Base-by-base conservation (phyloP, 2,329 filamentous ascomycete genomes). In the Coniochaeta sp. region DNA sequence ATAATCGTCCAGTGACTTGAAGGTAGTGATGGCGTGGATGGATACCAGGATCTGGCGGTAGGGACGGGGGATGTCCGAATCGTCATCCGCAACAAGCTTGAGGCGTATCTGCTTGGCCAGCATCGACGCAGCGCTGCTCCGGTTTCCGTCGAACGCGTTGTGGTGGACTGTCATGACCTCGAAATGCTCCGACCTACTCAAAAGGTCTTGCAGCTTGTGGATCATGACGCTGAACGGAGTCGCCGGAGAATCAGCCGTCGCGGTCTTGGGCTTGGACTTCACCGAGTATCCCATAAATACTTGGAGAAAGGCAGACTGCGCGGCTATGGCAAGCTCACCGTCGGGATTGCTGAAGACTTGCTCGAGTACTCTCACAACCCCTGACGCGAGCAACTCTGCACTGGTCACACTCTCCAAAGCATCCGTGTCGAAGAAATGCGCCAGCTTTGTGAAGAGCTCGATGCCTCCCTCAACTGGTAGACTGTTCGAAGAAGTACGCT, bases 1-100 rank as follows among this genome's bases (percentile, higher is more conserved):
- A 72, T 98, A 99, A 71, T 99, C 95, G 70, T 98, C 95, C 26
- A 99, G 78, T 0, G 93, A 90, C 73, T 97, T 98, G 79, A 99
- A 98, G 0, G 93, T 98, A 2, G 95, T 93, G 69, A 99, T 98
- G 17, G 95, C 95, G 72, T 99, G 95, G 60, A 99, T 99, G 0
- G 92, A 96, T 1, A 99, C 95, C 89, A 97, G 97, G 64, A 99
- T 96, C 66, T 93, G 96, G 24, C 90, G 85, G 71, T 96, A 98
- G 0, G 89, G 81, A 38, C 87, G 83, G 19, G 95, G 95, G 62
- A 99, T 95, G 56, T 95, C 90, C 0, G 92, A 93, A 55, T 93
- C 89, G 1, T 96, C 93, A 65, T 96, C 93, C 1, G 95, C 93
- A 40, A 93, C 84, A 36, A 99, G 81, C 67, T 91, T 93, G 52